A percentile compares a stretch with the other conserved stretches of the same genome.
phyloP scores from a whole-genome alignment of 1,284 basidiomycete genomes.

The Apiotrichum mycotoxinovorans region DNA sequence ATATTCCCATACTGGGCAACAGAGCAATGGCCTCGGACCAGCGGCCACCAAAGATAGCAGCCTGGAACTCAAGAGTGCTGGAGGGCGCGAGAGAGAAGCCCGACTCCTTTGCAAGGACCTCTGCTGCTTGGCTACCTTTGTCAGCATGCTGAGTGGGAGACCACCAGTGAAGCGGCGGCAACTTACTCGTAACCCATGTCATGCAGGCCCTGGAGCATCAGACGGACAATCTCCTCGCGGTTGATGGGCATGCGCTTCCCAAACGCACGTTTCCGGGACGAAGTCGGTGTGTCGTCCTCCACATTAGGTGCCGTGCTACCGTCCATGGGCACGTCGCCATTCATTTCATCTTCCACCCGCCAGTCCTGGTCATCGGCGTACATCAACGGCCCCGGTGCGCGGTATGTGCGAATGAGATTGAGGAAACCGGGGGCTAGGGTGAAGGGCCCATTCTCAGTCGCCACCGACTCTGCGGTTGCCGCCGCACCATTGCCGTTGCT shows the following conservation, averaged over 20 bases:
- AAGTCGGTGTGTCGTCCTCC: conserved; percentile 4
- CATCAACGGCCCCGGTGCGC: conserved; percentile 31
- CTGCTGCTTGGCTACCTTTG: conserved; percentile 70
- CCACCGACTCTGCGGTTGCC: not conserved
- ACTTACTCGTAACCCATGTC: conserved; percentile 92
- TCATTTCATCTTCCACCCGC: conserved; percentile 15
- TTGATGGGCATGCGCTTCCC: conserved; percentile 56
- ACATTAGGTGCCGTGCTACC: conserved; percentile 12
- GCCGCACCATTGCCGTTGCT: conserved; percentile 10
- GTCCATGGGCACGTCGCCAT: conserved; percentile 10
- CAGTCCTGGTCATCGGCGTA: conserved; percentile 44
- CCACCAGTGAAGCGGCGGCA: not conserved
- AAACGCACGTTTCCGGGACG: conserved; percentile 12
- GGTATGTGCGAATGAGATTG: conserved; percentile 7
- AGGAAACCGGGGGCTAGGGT: not conserved
- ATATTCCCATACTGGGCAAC: conserved; percentile 64
- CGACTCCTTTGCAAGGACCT: conserved; percentile 84
- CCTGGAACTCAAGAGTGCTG: conserved; percentile 75
- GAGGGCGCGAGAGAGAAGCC: conserved; percentile 80
- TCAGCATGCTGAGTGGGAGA: not conserved
- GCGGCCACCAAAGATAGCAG: conserved; percentile 72
- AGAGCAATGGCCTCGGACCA: conserved; percentile 79
- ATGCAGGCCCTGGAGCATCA: conserved; percentile 83
- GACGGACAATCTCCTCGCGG: conserved; percentile 84
- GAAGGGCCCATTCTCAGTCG: conserved; percentile 4